Base-by-base conservation (phyloP, 2,329 filamentous ascomycete genomes). In the Alternaria triticina region DNA sequence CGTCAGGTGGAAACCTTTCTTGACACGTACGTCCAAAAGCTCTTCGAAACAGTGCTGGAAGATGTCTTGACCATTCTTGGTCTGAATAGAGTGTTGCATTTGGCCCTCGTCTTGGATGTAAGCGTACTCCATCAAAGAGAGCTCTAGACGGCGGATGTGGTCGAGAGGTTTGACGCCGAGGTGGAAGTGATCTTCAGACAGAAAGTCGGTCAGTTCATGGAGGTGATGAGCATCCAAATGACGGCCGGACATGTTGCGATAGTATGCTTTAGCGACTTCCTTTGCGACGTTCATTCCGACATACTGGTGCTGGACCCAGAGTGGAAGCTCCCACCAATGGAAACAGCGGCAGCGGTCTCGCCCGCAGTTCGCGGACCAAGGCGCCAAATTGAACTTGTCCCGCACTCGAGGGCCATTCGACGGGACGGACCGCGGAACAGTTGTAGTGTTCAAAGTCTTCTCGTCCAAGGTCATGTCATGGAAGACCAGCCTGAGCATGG, bases 401-500 rank as follows among this genome's bases (percentile, higher is more conserved):
- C 4, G 36, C 36, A 8, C 36, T 10, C 36, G 36, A 40, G 0
- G 36, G n/a, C n/a, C 36, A 3, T 1, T 40, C 1, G n/a, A 40
- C 36, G 36, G 15, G 36, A 17, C 1, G 36, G 36, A 40, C 15
- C 0, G 36, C 1, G 36, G 36, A n/a, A 40, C n/a, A 40, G 15
- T 17, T 17, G n/a, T 40, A 40, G 36, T 40, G n/a, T 5, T 40
- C 36, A n/a, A 40, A 40, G 36, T 40, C 36, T 40, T 40, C 36
- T 40, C 36, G 36, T 17, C 10, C 36, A 40, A 40, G 15, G 36
- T 40, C 36, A 40, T n/a, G 36, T 40, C 36, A 40, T 40, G 8
- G 5, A 40, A 40, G n/a, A 40, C 36, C 1, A 40, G 36, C n/a
- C 36, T 40, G n/a, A 17, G 57, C 54, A 57, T 27, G 15, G 46